A percentile compares a stretch with the other conserved stretches of the same genome.
Conservation (phyloP, 768 basidiomycete species). For the Phallus indusiatus region DNA sequence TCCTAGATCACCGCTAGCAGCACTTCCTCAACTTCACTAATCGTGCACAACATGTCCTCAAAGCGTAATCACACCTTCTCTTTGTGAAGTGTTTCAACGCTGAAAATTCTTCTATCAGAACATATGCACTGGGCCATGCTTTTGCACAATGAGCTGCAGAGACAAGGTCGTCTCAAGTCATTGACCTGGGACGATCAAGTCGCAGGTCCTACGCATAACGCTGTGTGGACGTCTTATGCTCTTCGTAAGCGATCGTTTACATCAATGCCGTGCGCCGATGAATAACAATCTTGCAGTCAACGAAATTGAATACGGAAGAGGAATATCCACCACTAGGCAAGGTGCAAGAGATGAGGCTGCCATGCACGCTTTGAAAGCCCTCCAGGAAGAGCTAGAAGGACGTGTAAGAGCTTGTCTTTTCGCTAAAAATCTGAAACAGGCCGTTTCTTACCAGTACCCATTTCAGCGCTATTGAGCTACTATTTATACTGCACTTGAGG, state of each 20-base stretch:
- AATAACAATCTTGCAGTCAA: background rate
- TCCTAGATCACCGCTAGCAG: too few relatives aligned
- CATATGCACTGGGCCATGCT: constrained; percentile 8
- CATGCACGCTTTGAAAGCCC: background rate
- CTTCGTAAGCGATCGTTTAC: background rate
- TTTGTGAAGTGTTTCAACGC: background rate
- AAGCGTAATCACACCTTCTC: background rate
- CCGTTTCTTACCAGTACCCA: too few relatives aligned
- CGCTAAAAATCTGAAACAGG: background rate
- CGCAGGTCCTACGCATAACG: background rate
- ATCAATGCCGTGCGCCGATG: background rate
- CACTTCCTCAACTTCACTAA: too few relatives aligned
- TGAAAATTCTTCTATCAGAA: background rate
- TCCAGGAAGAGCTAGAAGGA: background rate
- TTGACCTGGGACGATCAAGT: constrained; percentile 6
- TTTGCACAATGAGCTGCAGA: constrained; percentile 7
- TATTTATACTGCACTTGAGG: too few relatives aligned
- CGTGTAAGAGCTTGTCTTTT: background rate
- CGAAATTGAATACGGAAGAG: constrained; percentile 8
- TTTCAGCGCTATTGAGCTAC: background rate
- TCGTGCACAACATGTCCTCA: background rate
- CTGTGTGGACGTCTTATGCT: background rate
- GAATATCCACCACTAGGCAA: constrained; percentile 4
- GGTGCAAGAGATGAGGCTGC: constrained; percentile 5
- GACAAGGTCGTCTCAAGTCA: constrained; percentile 5